Conservation (phyloP, 768 basidiomycete genomes). For the Mycena kentingensis region DNA sequence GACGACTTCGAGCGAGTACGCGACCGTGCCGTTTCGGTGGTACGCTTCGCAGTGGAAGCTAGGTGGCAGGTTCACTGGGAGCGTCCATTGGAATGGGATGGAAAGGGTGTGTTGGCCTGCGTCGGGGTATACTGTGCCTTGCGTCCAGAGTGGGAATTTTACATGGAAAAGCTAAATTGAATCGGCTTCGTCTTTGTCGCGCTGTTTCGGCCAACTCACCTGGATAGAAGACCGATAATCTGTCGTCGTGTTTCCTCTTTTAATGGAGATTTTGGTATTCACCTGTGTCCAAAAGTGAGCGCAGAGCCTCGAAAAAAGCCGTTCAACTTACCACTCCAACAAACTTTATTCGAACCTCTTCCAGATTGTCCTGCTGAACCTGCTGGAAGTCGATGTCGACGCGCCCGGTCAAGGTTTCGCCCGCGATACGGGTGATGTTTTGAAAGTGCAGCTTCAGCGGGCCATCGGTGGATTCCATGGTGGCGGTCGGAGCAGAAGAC, state of each 20-base stretch:
- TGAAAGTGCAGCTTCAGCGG: constrained; percentile 9
- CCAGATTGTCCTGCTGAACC: constrained; percentile 4
- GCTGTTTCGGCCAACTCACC: too few relatives aligned
- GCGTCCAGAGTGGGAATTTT: neutral
- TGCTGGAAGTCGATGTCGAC: constrained; percentile 11
- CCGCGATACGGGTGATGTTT: constrained; percentile 10
- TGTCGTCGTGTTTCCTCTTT: neutral
- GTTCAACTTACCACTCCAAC: constrained; percentile 6
- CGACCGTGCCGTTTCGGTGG: neutral
- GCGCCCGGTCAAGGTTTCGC: constrained; percentile 6
- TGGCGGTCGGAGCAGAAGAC: neutral
- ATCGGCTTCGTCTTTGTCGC: too few relatives aligned
- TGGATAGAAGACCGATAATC: too few relatives aligned
- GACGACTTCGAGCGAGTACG: constrained; percentile 8
- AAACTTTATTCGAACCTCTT: constrained; percentile 10
- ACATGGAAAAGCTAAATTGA: neutral
- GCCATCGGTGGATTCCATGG: neutral
- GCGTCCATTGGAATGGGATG: constrained; percentile 1
- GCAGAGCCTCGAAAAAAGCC: too few relatives aligned
- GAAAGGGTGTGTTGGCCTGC: constrained; percentile 4
- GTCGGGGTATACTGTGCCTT: neutral
- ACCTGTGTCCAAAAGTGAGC: too few relatives aligned
- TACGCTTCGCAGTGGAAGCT: constrained; percentile 1
- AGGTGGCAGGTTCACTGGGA: neutral
- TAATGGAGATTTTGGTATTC: neutral